Evolutionary conservation across 192 early-diverging fungal species (phyloP).

Genomic region (Umbelopsis ramanniana): DNA sequence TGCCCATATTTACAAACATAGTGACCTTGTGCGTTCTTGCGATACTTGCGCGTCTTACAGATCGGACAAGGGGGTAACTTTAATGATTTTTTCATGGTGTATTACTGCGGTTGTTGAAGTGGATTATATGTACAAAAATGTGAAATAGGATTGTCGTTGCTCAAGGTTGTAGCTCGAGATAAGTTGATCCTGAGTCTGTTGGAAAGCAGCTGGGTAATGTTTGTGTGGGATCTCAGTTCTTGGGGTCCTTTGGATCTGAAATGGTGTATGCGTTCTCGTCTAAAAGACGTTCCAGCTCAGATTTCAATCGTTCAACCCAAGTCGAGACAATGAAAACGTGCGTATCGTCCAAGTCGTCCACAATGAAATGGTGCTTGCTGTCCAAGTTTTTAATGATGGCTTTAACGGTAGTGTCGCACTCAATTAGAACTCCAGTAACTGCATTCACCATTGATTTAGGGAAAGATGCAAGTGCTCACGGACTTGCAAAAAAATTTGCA

Average conservation of each 20-base stretch:
- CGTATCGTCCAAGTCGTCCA: constrained; percentile 82
- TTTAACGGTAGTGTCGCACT: constrained; percentile 80
- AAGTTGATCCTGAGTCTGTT: no score
- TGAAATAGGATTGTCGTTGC: neutral
- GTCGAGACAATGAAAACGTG: constrained; percentile 77
- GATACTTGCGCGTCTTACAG: constrained; percentile 31
- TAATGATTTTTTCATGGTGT: neutral
- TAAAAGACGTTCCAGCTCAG: constrained; percentile 70
- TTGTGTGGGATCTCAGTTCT: constrained; percentile 17
- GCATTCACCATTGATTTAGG: constrained; percentile 42
- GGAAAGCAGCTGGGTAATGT: neutral
- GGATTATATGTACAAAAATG: constrained; percentile 4
- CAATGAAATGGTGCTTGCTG: constrained; percentile 69
- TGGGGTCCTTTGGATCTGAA: constrained; percentile 27
- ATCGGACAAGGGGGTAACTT: constrained; percentile 27
- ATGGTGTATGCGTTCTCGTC: constrained; percentile 74
- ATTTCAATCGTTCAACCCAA: constrained; percentile 60
- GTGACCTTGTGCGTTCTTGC: constrained; percentile 1
- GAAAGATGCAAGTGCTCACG: neutral
- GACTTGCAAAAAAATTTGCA: neutral
- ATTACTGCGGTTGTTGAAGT: neutral
- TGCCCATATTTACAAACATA: constrained; percentile 46
- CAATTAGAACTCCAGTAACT: constrained; percentile 53
- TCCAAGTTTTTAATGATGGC: constrained; percentile 76
- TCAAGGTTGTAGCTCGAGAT: neutral